Base-by-base conservation (phyloP, 2,329 filamentous ascomycete species). In the Fusarium tanahbumbuense region DNA sequence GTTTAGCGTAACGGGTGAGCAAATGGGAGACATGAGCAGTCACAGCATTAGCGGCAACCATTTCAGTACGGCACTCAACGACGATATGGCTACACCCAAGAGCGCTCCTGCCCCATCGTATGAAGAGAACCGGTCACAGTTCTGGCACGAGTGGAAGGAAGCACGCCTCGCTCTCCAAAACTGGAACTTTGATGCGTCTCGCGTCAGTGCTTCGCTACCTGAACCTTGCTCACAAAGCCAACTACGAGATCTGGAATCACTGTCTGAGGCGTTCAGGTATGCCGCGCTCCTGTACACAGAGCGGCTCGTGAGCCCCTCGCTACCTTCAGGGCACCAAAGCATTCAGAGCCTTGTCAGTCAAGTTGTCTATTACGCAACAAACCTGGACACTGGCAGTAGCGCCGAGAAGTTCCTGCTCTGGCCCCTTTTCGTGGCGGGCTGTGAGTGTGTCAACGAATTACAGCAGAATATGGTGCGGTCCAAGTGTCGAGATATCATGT, bases 381-480 rank as follows among this genome's bases (percentile, higher is more conserved):
- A 90, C 56, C 89, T 98, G 40, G 90, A 93, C 67, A 86, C 90
- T 5, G 91, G 87, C 42, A 89, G 88, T 74, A 87, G 86, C 49
- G 90, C 91, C 40, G 92, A 97, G 80, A 97, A 97, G 77, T 97
- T 97, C 78, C 83, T 98, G 12, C 88, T 98, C 11, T 98, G 94
- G 95, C 94, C 95, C 5, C 86, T 98, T 5, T 97, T 98, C 78
- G 91, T 98, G 55, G 90, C 92, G 2, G 94, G 94, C 22, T 94
- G 93, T 23, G 95, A 98, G 82, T 97, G 93, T 75, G 91, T 96
- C 68, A 91, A 93, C 71, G 89, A 92, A 75, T 84, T 90, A 53
- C 92, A 97, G 76, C 92, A 94, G 68, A 88, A 88, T 60, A 88
- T 94, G 62, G 91, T 98, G 55, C 89, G 94, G 56, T 86, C 89